phyloP scores from a whole-genome alignment of 1,139 yeast species.

The Eremothecium cymbalariae region DNA sequence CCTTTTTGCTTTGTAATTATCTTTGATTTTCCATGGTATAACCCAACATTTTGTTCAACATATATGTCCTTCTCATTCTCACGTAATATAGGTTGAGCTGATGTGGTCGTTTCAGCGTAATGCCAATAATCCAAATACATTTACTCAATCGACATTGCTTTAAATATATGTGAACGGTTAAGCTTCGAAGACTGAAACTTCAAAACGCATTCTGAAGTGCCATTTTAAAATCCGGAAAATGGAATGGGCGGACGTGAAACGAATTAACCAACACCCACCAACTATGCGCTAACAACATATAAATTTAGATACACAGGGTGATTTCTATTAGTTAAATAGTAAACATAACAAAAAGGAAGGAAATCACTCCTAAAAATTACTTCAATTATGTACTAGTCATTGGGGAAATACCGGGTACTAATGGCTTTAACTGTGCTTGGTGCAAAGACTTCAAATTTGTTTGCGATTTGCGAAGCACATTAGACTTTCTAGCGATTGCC shows the following conservation, averaged over 20 bases:
- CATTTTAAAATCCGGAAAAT: too few relatives aligned
- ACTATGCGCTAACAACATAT: too few relatives aligned
- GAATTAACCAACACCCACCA: too few relatives aligned
- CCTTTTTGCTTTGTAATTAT: constrained; percentile 63
- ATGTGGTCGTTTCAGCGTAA: constrained; percentile 38
- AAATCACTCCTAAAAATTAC: too few relatives aligned
- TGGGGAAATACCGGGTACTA: background rate
- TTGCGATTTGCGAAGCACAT: constrained; percentile 26
- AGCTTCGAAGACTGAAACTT: too few relatives aligned
- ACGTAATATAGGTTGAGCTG: constrained; percentile 40
- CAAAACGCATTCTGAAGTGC: too few relatives aligned
- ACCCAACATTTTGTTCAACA: constrained; percentile 51
- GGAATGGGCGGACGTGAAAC: too few relatives aligned
- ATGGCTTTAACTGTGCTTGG: background rate
- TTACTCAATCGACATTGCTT: too few relatives aligned
- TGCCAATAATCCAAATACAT: constrained; percentile 34
- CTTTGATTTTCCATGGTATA: constrained; percentile 65
- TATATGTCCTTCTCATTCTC: constrained; percentile 39
- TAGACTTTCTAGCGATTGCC: constrained; percentile 38
- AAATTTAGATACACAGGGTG: too few relatives aligned
- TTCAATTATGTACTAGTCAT: constrained; percentile 2
- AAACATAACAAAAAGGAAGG: too few relatives aligned
- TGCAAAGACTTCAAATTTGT: constrained; percentile 17
- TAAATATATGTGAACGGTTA: too few relatives aligned
- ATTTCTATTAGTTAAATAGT: too few relatives aligned